Percentiles rank a stretch among this genome's conserved stretches.
Evolutionary conservation across 1,139 yeast genomes (phyloP).

Genomic region (Debaryomyces nepalensis): DNA sequence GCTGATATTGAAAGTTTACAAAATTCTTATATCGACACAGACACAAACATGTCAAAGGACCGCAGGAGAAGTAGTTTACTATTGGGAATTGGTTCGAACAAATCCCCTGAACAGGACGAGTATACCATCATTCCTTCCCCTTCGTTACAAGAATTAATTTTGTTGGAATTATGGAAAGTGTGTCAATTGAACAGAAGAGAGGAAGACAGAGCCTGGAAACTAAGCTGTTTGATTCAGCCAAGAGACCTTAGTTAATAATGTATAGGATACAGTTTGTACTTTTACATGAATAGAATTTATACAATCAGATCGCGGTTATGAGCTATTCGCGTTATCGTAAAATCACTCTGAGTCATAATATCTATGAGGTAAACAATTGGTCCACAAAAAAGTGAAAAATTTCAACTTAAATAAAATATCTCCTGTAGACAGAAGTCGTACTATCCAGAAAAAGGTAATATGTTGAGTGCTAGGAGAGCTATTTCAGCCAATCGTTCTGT

Average conservation of each 20-base stretch:
- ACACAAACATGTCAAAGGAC: conserved; percentile 17
- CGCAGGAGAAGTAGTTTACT: conserved; percentile 28
- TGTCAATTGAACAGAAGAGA: conserved; percentile 61
- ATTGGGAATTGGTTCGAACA: conserved; percentile 18
- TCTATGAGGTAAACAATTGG: conserved; percentile 11
- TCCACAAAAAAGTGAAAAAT: conserved; percentile 6
- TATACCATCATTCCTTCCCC: conserved; percentile 47
- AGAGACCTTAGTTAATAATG: conserved; percentile 28
- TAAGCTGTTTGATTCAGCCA: conserved; percentile 62
- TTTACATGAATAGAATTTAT: no score
- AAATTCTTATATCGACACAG: conserved; percentile 51
- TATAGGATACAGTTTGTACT: no score
- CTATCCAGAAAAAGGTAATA: neutral
- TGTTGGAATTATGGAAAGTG: conserved; percentile 73
- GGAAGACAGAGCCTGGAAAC: conserved; percentile 72
- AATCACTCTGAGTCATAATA: conserved; percentile 9
- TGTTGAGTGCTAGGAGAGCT: conserved; percentile 9
- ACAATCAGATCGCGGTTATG: conserved; percentile 9
- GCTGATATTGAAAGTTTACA: conserved; percentile 83
- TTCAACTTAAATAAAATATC: conserved; percentile 1
- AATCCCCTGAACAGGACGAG: conserved; percentile 26
- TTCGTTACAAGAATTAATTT: conserved; percentile 63
- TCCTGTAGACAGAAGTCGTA: conserved; percentile 2
- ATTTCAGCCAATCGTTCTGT: conserved; percentile 4
- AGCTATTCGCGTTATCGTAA: conserved; percentile 6